Conservation (phyloP, 169 alveolate species). For the Plasmodium relictum region DNA sequence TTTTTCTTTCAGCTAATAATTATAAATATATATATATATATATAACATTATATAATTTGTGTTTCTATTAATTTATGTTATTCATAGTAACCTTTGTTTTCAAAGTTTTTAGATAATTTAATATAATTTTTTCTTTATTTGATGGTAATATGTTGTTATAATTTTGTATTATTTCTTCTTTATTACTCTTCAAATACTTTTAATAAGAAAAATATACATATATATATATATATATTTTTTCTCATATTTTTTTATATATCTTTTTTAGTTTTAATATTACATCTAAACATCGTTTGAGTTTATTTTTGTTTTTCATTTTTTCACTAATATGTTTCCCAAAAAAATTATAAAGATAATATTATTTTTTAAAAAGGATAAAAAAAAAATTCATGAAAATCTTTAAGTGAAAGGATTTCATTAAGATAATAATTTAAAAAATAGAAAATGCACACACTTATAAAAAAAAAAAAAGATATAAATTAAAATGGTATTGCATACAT, state of each 20-base stretch:
- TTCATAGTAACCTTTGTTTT: slow-evolving; percentile 20
- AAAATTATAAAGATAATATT: too few relatives aligned
- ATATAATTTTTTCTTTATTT: slow-evolving; percentile 28
- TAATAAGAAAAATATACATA: not conserved
- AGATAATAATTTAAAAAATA: too few relatives aligned
- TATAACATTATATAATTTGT: not conserved
- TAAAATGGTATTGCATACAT: too few relatives aligned
- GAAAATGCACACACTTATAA: too few relatives aligned
- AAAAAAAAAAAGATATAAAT: too few relatives aligned
- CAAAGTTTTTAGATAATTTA: slow-evolving; percentile 20
- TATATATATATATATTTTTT: not conserved
- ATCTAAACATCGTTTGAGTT: slow-evolving; percentile 71
- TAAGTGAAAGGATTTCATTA: too few relatives aligned
- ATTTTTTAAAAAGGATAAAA: too few relatives aligned
- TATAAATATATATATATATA: not conserved
- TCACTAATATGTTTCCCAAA: too few relatives aligned
- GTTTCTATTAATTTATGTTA: not conserved
- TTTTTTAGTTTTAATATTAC: slow-evolving; percentile 26
- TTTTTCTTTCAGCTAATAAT: slow-evolving; percentile 39
- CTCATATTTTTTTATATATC: slow-evolving; percentile 9
- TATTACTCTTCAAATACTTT: slow-evolving; percentile 57
- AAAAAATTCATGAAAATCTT: too few relatives aligned
- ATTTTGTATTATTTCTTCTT: slow-evolving; percentile 23
- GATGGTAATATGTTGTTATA: slow-evolving; percentile 37
- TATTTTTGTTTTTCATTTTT: slow-evolving; percentile 73